Percentiles rank a stretch among this genome's conserved stretches.
Conservation (phyloP, 305 asterid species). For the Salvia sclarea region DNA sequence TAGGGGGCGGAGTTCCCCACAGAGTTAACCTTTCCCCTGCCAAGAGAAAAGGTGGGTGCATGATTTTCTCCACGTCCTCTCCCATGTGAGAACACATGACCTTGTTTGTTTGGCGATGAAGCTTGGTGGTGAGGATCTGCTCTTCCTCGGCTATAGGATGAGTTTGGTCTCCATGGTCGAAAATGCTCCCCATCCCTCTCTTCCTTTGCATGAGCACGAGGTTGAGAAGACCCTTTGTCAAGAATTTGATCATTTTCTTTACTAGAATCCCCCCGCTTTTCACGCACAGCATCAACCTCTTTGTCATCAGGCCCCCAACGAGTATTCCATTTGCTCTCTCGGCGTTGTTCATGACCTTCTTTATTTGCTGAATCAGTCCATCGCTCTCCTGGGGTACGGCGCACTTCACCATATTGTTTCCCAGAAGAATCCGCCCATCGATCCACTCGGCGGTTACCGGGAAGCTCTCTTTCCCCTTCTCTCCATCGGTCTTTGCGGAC, state of each 20-base stretch:
- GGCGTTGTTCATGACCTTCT: slow-evolving; percentile 76
- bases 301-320: slow-evolving; percentile 90
- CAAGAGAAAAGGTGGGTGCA: slow-evolving; percentile 53
- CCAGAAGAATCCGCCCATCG: slow-evolving; percentile 77
- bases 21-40: slow-evolving; percentile 56
- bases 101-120: slow-evolving; percentile 58
- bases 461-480: slow-evolving; percentile 76
- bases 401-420: slow-evolving; percentile 65
- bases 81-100: slow-evolving; percentile 55
- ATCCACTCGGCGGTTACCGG: slow-evolving; percentile 59
- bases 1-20: slow-evolving; percentile 45
- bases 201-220: slow-evolving; percentile 59
- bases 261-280: slow-evolving; percentile 62
- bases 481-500: slow-evolving; percentile 78
- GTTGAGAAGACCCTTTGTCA: slow-evolving; percentile 56
- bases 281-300: slow-evolving; percentile 56
- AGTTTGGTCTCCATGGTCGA: slow-evolving; percentile 78
- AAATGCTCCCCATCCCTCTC: slow-evolving; percentile 73
- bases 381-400: slow-evolving; percentile 71
- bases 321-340: slow-evolving; percentile 89
- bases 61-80: slow-evolving; percentile 72
- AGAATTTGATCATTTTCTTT: slow-evolving; percentile 57
- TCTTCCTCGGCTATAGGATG: slow-evolving; percentile 73
- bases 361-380: slow-evolving; percentile 71
- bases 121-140: slow-evolving; percentile 58